phyloP scores from a whole-genome alignment of 352 stramenopile species.

The Elongisporangium undulatum region DNA sequence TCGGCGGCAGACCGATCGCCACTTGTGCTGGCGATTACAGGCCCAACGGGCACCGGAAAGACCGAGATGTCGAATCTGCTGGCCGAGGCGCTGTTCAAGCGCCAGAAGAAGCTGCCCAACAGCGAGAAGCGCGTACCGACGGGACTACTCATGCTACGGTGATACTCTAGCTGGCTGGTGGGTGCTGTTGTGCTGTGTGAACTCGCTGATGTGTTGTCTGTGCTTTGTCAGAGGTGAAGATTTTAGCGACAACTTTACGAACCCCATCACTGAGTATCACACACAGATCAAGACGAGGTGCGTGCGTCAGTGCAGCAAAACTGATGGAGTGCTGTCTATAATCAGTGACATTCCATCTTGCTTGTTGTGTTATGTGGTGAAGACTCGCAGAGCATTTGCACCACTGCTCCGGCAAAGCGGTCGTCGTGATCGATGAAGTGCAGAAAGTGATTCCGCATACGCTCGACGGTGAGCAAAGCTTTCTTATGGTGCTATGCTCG shows the following conservation, averaged over 20 bases:
- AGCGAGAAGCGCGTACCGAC: constrained; percentile 62
- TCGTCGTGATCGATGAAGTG: constrained; percentile 91
- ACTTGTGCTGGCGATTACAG: constrained; percentile 86
- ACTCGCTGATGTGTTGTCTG: not conserved
- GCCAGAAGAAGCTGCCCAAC: constrained; percentile 63
- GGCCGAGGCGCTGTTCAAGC: constrained; percentile 79
- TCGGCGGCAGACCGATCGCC: constrained; percentile 58
- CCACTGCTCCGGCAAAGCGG: constrained; percentile 77
- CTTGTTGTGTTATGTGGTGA: constrained; percentile 2
- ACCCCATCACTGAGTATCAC: constrained; percentile 81
- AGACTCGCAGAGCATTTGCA: constrained; percentile 79
- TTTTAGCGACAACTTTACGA: constrained; percentile 81
- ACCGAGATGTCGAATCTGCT: constrained; percentile 87
- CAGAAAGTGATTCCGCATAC: constrained; percentile 90
- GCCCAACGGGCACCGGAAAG: constrained; percentile 88
- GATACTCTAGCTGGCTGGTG: not conserved
- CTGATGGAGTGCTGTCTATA: constrained; percentile 2
- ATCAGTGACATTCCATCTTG: not conserved
- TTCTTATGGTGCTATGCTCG: constrained; percentile 1
- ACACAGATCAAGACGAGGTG: constrained; percentile 80
- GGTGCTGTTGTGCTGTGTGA: not conserved
- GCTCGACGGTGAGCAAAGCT: constrained; percentile 60
- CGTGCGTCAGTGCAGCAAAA: not conserved
- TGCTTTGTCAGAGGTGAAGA: constrained; percentile 60
- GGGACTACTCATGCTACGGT: constrained; percentile 79